These are phyloP conservation scores for Debaryomyces coudertii DNA, from an alignment of 1,139 yeast species.

Conservation along the genomic window DNA sequence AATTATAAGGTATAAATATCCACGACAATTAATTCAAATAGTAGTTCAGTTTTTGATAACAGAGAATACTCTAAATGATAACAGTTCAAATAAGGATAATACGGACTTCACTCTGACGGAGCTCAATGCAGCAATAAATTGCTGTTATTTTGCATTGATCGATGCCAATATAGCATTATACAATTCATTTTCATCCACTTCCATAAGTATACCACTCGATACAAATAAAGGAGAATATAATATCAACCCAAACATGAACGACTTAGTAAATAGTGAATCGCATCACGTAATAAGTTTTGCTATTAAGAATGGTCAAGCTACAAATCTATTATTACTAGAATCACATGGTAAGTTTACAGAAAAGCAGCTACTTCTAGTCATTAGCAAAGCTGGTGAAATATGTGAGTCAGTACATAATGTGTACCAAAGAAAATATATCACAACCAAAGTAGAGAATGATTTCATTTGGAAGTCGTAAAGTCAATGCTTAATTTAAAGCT, in stretches of 20 bases:
- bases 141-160: constrained; percentile 69
- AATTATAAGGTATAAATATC: constrained; percentile 69
- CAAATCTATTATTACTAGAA: constrained; percentile 65
- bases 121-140: constrained; percentile 71
- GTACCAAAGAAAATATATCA: constrained; percentile 51
- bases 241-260: constrained; percentile 44
- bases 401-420: constrained; percentile 48
- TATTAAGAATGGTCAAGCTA: constrained; percentile 52
- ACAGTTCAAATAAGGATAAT: constrained; percentile 31
- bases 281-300: constrained; percentile 70
- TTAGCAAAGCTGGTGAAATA: constrained; percentile 50
- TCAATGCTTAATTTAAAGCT: not conserved
- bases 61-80: constrained; percentile 35
- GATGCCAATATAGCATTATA: constrained; percentile 78
- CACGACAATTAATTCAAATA: constrained; percentile 82
- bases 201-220: constrained; percentile 40
- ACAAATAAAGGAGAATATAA: constrained; percentile 25
- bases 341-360: constrained; percentile 72
- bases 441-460: constrained; percentile 52
- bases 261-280: constrained; percentile 52
- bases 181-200: constrained; percentile 60
- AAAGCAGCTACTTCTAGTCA: constrained; percentile 50
- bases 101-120: constrained; percentile 52
- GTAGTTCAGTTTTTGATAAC: constrained; percentile 79
- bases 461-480: constrained; percentile 56